phyloP scores from a whole-genome alignment of 305 asterid genomes.

The Fraxinus floribunda region DNA sequence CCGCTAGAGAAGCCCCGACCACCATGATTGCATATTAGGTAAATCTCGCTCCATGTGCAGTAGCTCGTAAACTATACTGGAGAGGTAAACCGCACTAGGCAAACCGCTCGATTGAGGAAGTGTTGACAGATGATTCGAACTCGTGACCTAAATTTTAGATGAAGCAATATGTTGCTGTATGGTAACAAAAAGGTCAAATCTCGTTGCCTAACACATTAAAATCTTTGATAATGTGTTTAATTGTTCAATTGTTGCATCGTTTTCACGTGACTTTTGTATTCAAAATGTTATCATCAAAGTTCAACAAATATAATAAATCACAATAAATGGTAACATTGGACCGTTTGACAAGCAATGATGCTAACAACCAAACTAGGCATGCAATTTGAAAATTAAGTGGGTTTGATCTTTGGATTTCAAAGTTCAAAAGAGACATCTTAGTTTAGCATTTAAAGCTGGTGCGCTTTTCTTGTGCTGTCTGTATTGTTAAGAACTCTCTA shows the following conservation, averaged over 20 bases:
- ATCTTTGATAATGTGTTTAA: neutral
- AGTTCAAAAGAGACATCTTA: neutral
- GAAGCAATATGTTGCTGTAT: neutral
- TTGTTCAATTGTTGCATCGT: neutral
- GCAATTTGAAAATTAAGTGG: neutral
- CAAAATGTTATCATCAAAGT: neutral
- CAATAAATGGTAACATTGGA: neutral
- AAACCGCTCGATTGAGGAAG: no score
- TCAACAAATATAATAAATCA: neutral
- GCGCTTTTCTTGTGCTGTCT: neutral
- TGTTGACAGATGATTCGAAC: no score
- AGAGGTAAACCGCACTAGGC: no score
- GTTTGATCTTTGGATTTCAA: neutral
- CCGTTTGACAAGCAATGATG: neutral
- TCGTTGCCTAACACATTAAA: neutral
- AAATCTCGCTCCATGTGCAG: no score
- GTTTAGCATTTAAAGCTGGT: slow-evolving; percentile 19
- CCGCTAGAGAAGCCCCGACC: no score
- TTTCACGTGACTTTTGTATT: neutral
- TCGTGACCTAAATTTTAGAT: no score
- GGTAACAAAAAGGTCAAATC: neutral
- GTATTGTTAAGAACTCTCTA: neutral
- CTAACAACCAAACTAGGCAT: neutral
- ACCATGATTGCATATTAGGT: no score
- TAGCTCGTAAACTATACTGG: no score